These are phyloP conservation scores for Microdochium trichocladiopsis DNA, from an alignment of 2,329 filamentous ascomycete genomes.

Conservation along the genomic window DNA sequence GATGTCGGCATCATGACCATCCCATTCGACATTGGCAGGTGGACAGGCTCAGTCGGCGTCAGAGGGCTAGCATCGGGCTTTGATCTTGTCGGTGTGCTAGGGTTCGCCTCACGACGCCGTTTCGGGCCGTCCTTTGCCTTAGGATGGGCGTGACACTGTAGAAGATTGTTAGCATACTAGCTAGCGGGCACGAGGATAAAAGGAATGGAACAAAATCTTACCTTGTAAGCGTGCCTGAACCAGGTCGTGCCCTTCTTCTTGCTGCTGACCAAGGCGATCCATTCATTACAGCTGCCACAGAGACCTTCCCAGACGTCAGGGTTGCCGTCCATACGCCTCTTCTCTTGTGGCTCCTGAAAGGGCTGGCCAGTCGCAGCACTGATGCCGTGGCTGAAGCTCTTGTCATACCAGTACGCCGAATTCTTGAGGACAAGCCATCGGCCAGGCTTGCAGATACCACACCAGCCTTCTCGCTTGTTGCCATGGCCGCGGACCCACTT, in stretches of 20 bases:
- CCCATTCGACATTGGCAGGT: constrained; percentile 23
- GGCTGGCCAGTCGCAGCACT: constrained; percentile 72
- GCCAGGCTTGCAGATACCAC: constrained; percentile 78
- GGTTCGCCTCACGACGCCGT: constrained; percentile 54
- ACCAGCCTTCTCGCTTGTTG: constrained; percentile 86
- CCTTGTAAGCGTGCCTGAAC: constrained; percentile 87
- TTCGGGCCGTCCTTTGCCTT: constrained; percentile 68
- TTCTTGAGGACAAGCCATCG: constrained; percentile 86
- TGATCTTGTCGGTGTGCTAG: constrained; percentile 37
- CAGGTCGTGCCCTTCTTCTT: constrained; percentile 92
- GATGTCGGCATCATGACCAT: constrained; percentile 31
- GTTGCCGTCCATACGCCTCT: constrained; percentile 70
- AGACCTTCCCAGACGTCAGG: constrained; percentile 76
- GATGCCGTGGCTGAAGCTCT: constrained; percentile 83
- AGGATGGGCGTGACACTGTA: constrained; percentile 62
- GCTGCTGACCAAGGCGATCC: constrained; percentile 74
- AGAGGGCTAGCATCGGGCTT: constrained; percentile 32
- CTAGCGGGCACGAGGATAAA: not conserved
- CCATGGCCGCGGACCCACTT: constrained; percentile 79
- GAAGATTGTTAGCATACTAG: constrained; percentile 8
- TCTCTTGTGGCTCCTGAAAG: constrained; percentile 72
- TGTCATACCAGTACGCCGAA: constrained; percentile 90
- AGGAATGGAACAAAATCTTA: constrained; percentile 20
- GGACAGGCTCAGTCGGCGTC: constrained; percentile 34
- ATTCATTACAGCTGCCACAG: constrained; percentile 72